Evolutionary conservation across 345 rosid genomes (phyloP).

Genomic region (Citrus trifoliata): DNA sequence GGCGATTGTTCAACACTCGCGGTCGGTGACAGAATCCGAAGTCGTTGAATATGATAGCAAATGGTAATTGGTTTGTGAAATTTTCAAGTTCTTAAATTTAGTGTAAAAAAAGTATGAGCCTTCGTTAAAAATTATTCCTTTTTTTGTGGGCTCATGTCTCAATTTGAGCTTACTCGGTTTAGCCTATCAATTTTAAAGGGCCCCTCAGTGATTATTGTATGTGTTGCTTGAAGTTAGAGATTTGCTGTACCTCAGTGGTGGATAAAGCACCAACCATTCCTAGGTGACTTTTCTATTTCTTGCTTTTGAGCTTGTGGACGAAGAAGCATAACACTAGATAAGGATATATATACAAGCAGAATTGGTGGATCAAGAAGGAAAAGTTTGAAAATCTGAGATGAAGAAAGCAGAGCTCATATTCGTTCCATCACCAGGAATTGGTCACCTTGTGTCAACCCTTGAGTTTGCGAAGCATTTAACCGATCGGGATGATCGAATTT

Average conservation of each 20-base stretch:
- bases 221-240: not conserved
- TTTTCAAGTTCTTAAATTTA: no score
- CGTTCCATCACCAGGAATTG: conserved; percentile 31
- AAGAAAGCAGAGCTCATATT: conserved; percentile 33
- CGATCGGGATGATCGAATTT: conserved; percentile 27
- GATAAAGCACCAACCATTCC: not conserved
- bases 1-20: conserved; percentile 74
- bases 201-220: not conserved
- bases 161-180: no score
- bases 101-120: no score
- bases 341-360: not conserved
- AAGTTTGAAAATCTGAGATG: conserved; percentile 10
- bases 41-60: conserved; percentile 56
- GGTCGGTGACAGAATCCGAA: conserved; percentile 73
- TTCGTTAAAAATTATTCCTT: no score
- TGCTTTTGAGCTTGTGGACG: not conserved
- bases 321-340: not conserved
- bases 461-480: conserved; percentile 48
- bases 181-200: not conserved
- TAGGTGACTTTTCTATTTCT: not conserved
- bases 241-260: not conserved
- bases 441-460: conserved; percentile 45
- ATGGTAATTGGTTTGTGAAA: not conserved
- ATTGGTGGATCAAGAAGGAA: not conserved
- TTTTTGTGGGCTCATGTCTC: no score